phyloP scores from a whole-genome alignment of 352 stramenopile genomes.

The Pythium brassicae region DNA sequence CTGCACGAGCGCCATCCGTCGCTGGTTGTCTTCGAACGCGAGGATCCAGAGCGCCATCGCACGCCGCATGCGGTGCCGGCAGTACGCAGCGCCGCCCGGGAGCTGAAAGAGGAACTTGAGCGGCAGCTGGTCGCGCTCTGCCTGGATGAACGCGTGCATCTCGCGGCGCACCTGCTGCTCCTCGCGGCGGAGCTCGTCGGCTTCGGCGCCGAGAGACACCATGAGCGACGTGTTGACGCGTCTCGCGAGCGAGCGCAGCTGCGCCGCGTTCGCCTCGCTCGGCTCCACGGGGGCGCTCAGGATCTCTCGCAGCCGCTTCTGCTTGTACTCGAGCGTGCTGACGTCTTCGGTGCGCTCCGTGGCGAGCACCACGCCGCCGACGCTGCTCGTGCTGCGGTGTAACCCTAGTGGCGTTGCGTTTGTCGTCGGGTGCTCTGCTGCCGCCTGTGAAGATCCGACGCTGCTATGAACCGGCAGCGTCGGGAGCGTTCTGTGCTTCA shows the following conservation, averaged over 20 bases:
- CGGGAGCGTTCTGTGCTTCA: background rate
- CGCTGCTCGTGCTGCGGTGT: background rate
- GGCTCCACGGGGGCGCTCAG: slow-evolving; percentile 53
- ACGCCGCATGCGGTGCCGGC: slow-evolving; percentile 60
- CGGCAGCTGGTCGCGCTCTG: slow-evolving; percentile 54
- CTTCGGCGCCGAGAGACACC: slow-evolving; percentile 34
- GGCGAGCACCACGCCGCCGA: no score
- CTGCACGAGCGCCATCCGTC: slow-evolving; percentile 64
- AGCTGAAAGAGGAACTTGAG: slow-evolving; percentile 82
- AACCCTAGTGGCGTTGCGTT: background rate
- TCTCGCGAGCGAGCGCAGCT: slow-evolving; percentile 35
- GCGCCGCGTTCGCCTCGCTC: slow-evolving; percentile 31
- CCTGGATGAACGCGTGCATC: slow-evolving; percentile 51
- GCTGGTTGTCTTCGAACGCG: slow-evolving; percentile 74
- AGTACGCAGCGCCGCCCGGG: slow-evolving; percentile 69
- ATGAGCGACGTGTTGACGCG: slow-evolving; percentile 50
- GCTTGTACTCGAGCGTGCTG: slow-evolving; percentile 54
- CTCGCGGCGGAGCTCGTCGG: slow-evolving; percentile 30
- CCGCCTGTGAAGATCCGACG: background rate
- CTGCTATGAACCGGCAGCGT: background rate
- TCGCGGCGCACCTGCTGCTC: slow-evolving; percentile 34
- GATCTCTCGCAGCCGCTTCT: slow-evolving; percentile 55
- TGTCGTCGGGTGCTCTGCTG: background rate
- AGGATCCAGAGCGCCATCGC: slow-evolving; percentile 68
- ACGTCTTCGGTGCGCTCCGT: slow-evolving; percentile 16